These are phyloP conservation scores for Microcyclospora tardicrescens DNA, from an alignment of 2,329 filamentous ascomycete species.

Conservation along the genomic window DNA sequence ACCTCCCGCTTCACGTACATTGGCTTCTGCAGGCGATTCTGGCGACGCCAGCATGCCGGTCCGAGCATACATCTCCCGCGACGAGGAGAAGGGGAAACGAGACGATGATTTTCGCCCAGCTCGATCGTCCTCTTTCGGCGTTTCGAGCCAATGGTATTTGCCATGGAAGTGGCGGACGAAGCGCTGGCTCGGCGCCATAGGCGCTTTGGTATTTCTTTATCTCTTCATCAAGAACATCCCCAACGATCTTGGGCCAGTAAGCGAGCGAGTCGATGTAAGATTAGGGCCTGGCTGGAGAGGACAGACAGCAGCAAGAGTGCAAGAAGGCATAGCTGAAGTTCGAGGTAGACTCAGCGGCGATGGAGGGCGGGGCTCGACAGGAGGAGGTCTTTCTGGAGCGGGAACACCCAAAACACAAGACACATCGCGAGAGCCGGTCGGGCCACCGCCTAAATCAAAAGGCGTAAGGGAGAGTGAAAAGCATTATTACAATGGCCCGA, in stretches of 20 bases:
- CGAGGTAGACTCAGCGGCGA: not conserved
- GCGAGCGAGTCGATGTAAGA: slow-evolving; percentile 4
- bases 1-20: too few species aligned
- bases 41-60: too few species aligned
- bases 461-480: slow-evolving; percentile 8
- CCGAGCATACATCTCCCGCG: slow-evolving; percentile 13
- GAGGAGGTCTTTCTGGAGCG: not conserved
- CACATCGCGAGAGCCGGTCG: slow-evolving; percentile 9
- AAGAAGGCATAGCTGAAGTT: not conserved
- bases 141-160: slow-evolving; percentile 19
- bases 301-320: not conserved
- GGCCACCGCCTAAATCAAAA: slow-evolving; percentile 12
- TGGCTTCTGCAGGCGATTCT: too few species aligned
- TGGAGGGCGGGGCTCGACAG: not conserved
- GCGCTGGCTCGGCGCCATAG: not conserved
- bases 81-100: slow-evolving; percentile 53
- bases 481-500: slow-evolving; percentile 52
- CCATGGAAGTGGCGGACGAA: slow-evolving; percentile 19
- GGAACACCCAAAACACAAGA: not conserved
- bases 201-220: slow-evolving; percentile 40
- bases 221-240: slow-evolving; percentile 54
- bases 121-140: slow-evolving; percentile 2
- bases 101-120: slow-evolving; percentile 45
- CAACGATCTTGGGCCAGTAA: slow-evolving; percentile 27
- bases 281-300: not conserved